Conservation (phyloP, 176 grass and related monocot species). For the Rhipidocladum racemiflorum region DNA sequence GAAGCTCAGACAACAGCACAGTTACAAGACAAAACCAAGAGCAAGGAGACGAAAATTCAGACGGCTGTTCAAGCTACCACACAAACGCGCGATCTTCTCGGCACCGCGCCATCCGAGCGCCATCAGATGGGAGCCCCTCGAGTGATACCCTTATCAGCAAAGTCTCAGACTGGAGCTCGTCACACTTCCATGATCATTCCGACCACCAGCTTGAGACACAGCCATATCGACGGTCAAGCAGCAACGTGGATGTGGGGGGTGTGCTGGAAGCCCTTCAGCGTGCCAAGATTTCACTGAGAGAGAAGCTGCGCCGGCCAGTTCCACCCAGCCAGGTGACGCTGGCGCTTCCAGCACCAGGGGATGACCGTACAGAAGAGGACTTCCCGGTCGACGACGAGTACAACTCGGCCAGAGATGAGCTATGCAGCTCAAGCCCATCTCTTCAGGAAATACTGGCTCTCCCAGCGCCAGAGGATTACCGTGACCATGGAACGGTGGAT, state of each 20-base stretch:
- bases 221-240: constrained; percentile 22
- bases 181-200: constrained; percentile 32
- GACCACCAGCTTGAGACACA: constrained; percentile 33
- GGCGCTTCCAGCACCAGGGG: constrained; percentile 40
- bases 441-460: constrained; percentile 45
- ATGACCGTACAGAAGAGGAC: constrained; percentile 19
- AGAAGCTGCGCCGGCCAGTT: constrained; percentile 43
- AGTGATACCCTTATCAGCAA: constrained; percentile 40
- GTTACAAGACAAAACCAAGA: constrained; percentile 9
- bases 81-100: neutral
- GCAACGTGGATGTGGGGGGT: constrained; percentile 27
- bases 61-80: constrained; percentile 36
- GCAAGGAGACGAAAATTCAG: constrained; percentile 25
- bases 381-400: neutral
- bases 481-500: constrained; percentile 17
- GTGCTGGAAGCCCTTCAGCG: constrained; percentile 68
- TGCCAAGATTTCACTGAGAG: constrained; percentile 64
- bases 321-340: constrained; percentile 48
- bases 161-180: constrained; percentile 39
- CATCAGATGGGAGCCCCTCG: constrained; percentile 45
- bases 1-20: constrained; percentile 19
- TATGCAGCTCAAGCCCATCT: constrained; percentile 18
- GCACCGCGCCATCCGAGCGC: constrained; percentile 12
- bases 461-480: constrained; percentile 32
- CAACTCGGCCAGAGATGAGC: constrained; percentile 19